Conservation (phyloP, 2,329 filamentous ascomycete genomes). For the Colletotrichum karsti region DNA sequence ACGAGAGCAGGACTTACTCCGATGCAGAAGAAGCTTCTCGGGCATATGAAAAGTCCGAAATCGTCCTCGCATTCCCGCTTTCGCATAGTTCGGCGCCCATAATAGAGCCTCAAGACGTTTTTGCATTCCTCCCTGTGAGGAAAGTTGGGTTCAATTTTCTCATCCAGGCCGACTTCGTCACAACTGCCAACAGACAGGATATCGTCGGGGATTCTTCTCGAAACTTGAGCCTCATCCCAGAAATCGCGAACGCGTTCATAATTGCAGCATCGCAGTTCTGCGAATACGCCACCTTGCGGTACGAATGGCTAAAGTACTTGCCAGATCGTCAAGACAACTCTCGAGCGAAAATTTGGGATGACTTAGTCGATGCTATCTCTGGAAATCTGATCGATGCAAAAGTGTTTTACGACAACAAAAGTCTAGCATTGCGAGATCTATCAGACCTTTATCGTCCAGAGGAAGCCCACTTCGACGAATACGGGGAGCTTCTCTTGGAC, state of each 20-base stretch:
- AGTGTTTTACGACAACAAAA: neutral
- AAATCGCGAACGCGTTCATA: neutral
- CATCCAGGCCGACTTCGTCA: slow-evolving; percentile 60
- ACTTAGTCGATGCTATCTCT: too few relatives aligned
- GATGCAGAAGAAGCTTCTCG: slow-evolving; percentile 38
- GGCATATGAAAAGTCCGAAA: slow-evolving; percentile 29
- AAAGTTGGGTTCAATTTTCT: slow-evolving; percentile 54
- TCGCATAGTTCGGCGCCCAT: slow-evolving; percentile 40
- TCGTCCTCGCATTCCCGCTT: slow-evolving; percentile 57
- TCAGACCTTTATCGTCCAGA: neutral
- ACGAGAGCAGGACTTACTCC: neutral
- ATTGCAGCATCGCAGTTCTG: neutral
- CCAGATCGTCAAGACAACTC: neutral
- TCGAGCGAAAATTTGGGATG: too few relatives aligned
- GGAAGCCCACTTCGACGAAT: neutral
- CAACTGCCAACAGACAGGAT: slow-evolving; percentile 52
- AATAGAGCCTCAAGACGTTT: slow-evolving; percentile 49
- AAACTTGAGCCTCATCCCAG: neutral
- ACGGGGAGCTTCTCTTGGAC: neutral
- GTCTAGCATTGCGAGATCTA: accelerated
- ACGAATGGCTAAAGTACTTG: neutral
- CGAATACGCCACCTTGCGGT: neutral
- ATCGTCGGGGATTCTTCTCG: slow-evolving; percentile 33
- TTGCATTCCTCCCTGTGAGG: neutral
- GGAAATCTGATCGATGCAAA: too few relatives aligned